Base-by-base conservation (phyloP, 2,329 filamentous ascomycete species). In the Alternaria dauci region DNA sequence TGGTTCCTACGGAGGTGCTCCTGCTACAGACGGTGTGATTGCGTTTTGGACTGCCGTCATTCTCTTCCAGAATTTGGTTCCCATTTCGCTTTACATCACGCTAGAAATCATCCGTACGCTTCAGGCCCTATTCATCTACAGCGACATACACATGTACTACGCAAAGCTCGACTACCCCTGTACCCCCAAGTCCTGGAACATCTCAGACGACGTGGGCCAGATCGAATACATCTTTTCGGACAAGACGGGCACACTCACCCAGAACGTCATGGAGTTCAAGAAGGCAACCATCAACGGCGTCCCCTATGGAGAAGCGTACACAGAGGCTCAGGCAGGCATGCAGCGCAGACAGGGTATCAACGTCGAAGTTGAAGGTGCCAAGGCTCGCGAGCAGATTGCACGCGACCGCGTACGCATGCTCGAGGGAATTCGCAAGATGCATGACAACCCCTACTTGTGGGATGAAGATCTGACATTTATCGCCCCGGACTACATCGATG, bases 201-300 rank as follows among this genome's bases (percentile, higher is more conserved):
- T 99, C 52, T 98, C 94, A 1, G 95, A 99, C 75, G 96, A 99
- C 72, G 85, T 99, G 47, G 95, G 95, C 12, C 95, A 99, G 80
- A 97, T 99, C 64, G 95, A 98, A 80, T 99, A 98, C 82, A 97
- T 99, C 68, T 99, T 99, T 79, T 97, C 92, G 0, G 92, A 96
- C 83, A 96, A 96, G 81, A 96, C 92, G 0, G 92, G 92, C 59
- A 96, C 92, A 2, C 81, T 96, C 66, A 96, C 92, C 0, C 92
- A 96, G 73, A 96, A 96, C 76, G 91, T 96, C 54, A 96, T 96
- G 95, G 96, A 99, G 78, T 99, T 98, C 87, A 99, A 98, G 80
- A 99, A 99, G 80, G 93, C 91, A 56, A 96, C 94, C 0, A 90
- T 99, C 79, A 98, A 98, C 72, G 94, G 94, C n/a, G 87, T 95